Percentiles rank a stretch among this genome's conserved stretches.
These are phyloP conservation scores for Hysterium pulicare DNA, from an alignment of 2,329 filamentous ascomycete species.

Conservation along the genomic window DNA sequence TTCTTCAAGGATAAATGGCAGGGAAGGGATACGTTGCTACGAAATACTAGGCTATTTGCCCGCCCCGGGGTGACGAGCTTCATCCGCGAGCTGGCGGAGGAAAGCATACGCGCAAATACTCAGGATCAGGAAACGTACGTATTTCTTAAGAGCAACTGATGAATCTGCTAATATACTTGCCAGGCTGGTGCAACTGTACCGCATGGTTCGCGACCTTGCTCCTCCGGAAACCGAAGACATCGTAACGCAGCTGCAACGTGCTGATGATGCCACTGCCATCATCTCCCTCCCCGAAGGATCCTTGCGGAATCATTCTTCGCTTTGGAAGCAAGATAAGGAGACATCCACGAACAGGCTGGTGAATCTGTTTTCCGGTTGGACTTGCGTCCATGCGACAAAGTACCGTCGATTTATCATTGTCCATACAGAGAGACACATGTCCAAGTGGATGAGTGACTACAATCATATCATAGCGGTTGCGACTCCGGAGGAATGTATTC, in stretches of 20 bases:
- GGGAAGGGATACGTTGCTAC: background rate
- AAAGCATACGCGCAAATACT: background rate
- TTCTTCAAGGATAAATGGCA: constrained; percentile 8
- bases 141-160: too few species aligned
- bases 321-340: constrained; percentile 19
- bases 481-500: background rate
- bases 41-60: background rate
- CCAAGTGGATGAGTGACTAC: background rate
- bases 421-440: constrained; percentile 6
- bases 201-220: background rate
- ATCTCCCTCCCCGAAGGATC: background rate
- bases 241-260: background rate
- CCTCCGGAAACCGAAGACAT: background rate
- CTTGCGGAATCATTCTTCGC: constrained; percentile 9
- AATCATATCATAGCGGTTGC: background rate
- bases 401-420: constrained; percentile 27
- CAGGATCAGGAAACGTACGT: background rate
- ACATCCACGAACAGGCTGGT: constrained; percentile 26
- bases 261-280: background rate
- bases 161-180: too few species aligned
- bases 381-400: constrained; percentile 12
- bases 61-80: background rate
- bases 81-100: background rate
- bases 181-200: background rate
- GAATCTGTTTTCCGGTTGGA: constrained; percentile 31